Evolutionary conservation across 306 rosid species (phyloP).

Genomic region (Glycine latifolia): DNA sequence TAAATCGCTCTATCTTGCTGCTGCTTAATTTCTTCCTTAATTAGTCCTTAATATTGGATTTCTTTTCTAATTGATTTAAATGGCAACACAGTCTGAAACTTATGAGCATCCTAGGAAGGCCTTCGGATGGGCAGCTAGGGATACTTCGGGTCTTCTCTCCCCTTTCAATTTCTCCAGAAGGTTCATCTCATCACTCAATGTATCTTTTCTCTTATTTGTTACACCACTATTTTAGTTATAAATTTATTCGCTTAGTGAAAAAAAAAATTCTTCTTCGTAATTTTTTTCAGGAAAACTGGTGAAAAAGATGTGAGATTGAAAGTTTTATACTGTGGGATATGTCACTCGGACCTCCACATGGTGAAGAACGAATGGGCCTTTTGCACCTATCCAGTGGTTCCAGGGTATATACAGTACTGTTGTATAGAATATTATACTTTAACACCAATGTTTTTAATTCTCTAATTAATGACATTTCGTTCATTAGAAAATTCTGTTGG

Average conservation of each 20-base stretch:
- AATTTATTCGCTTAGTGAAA: too few relatives aligned
- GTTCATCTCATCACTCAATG: slow-evolving; percentile 20
- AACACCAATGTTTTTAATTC: background rate
- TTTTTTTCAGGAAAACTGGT: slow-evolving; percentile 48
- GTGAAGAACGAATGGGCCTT: slow-evolving; percentile 53
- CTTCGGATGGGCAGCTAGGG: slow-evolving; percentile 56
- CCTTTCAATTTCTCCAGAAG: slow-evolving; percentile 59
- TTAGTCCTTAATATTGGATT: too few relatives aligned
- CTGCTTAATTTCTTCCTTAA: too few relatives aligned
- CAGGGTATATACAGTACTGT: background rate
- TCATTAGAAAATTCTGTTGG: too few relatives aligned
- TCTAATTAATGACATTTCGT: too few relatives aligned
- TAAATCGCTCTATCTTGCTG: too few relatives aligned
- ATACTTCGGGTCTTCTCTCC: slow-evolving; percentile 51
- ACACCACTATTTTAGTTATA: too few relatives aligned
- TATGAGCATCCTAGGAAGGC: slow-evolving; percentile 55
- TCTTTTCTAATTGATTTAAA: background rate
- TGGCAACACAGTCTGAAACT: slow-evolving; percentile 31
- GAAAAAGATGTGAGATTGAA: slow-evolving; percentile 57
- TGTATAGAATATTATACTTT: background rate
- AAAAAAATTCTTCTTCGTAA: background rate
- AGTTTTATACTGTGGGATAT: slow-evolving; percentile 64
- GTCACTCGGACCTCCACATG: slow-evolving; percentile 63
- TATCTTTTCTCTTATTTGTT: too few relatives aligned
- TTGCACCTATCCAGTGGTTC: slow-evolving; percentile 47